Percentiles rank a stretch among this genome's conserved stretches.
These are phyloP conservation scores for Plasmodiophora brassicae DNA, from an alignment of 208 protist genomes.

Conservation along the genomic window DNA sequence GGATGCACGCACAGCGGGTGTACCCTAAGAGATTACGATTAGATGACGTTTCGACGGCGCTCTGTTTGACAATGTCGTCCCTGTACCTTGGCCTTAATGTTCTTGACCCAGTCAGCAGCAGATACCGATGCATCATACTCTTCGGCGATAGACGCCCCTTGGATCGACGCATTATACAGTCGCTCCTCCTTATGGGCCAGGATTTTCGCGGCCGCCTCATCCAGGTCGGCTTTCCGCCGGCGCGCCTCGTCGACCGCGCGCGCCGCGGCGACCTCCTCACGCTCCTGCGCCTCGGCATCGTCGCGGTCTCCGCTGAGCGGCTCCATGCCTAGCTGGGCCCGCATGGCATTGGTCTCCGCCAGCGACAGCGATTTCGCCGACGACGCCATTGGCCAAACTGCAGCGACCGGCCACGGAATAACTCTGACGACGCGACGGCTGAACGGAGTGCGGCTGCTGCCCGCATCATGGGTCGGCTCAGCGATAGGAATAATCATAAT, in stretches of 20 bases:
- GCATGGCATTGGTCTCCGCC: no score
- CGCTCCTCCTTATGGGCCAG: background rate
- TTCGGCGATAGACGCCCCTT: background rate
- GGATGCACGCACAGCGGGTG: background rate
- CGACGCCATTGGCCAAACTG: no score
- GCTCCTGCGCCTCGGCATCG: background rate
- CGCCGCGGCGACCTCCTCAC: background rate
- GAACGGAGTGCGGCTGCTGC: no score
- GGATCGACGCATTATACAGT: background rate
- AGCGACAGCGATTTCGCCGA: no score
- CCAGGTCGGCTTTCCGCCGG: background rate
- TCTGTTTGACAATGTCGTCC: no score
- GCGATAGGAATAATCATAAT: no score
- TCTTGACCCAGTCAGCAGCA: background rate
- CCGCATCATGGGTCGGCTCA: no score
- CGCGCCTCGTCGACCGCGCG: background rate
- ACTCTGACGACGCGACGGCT: no score
- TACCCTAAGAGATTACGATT: background rate
- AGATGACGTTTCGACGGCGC: background rate
- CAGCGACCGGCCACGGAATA: no score
- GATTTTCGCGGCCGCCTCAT: background rate
- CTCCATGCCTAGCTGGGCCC: no score
- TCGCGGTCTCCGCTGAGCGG: no score
- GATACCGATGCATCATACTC: background rate
- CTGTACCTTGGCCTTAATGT: background rate